A percentile compares a stretch with the other conserved stretches of the same genome.
Conservation (phyloP, 495 filamentous ascomycete species). For the Neurospora sp. region DNA sequence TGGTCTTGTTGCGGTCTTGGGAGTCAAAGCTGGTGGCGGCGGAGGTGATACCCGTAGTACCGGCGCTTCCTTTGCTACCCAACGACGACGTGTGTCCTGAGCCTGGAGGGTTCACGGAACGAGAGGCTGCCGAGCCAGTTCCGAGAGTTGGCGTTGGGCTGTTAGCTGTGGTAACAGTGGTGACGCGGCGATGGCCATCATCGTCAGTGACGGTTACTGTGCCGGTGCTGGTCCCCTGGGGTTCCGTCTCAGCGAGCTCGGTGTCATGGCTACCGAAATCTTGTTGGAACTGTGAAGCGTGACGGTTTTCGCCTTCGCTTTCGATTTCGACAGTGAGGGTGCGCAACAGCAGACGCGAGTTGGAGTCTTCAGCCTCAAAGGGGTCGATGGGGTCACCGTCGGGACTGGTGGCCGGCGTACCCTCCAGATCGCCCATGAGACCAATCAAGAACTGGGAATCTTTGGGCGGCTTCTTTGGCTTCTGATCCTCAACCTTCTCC, state of each 20-base stretch:
- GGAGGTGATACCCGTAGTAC: not conserved
- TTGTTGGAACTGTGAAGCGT: constrained; percentile 27
- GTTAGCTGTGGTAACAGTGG: constrained; percentile 4
- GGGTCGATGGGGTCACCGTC: constrained; percentile 7
- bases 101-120: not conserved
- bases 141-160: not conserved
- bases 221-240: not conserved
- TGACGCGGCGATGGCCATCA: constrained; percentile 6
- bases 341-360: constrained; percentile 32
- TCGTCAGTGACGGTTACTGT: not conserved
- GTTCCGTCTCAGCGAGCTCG: constrained; percentile 13
- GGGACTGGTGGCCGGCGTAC: constrained; percentile 10
- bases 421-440: constrained; percentile 50
- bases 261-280: constrained; percentile 35
- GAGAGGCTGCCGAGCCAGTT: not conserved
- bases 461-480: constrained; percentile 4
- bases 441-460: constrained; percentile 63
- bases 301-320: constrained; percentile 18
- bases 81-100: not conserved
- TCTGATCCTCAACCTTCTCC: not conserved
- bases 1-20: constrained; percentile 40
- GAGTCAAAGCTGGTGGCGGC: constrained; percentile 23
- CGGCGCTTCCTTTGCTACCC: not conserved
- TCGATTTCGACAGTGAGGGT: constrained; percentile 44
- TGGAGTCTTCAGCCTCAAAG: constrained; percentile 19